A percentile compares a stretch with the other conserved stretches of the same genome.
Evolutionary conservation across 2,329 filamentous ascomycete species (phyloP).

Genomic region (Hypocrella siamensis): DNA sequence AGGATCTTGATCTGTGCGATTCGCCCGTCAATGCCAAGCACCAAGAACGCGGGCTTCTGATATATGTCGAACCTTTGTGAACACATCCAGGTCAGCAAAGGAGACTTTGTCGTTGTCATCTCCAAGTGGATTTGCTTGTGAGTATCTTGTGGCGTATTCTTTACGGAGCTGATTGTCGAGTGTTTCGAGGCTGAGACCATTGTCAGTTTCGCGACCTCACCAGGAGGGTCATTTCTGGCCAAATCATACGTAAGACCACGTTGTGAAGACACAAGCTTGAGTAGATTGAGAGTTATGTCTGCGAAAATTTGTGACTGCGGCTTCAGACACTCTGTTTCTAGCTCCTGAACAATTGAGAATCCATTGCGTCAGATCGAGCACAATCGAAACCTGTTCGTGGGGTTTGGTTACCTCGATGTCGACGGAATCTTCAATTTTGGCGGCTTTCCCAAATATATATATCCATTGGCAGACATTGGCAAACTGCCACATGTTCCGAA

Average conservation of each 20-base stretch:
- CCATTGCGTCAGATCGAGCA: background rate
- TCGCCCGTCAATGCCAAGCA: background rate
- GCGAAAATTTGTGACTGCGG: constrained; percentile 58
- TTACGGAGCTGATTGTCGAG: constrained; percentile 89
- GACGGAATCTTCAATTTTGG: constrained; percentile 79
- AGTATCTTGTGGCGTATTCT: constrained; percentile 72
- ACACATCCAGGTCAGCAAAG: constrained; percentile 70
- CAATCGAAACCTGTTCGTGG: background rate
- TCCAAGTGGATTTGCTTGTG: constrained; percentile 72
- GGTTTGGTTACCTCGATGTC: constrained; percentile 61
- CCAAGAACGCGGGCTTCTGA: background rate
- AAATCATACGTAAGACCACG: constrained; percentile 69
- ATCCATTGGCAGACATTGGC: constrained; percentile 90
- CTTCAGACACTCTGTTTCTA: constrained; percentile 79
- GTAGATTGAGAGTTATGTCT: constrained; percentile 69
- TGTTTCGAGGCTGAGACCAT: constrained; percentile 49
- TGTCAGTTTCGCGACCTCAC: no score
- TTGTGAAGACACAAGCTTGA: constrained; percentile 90
- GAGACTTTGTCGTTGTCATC: constrained; percentile 53
- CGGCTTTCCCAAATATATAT: constrained; percentile 70
- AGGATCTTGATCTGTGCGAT: constrained; percentile 49
- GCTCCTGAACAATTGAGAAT: constrained; percentile 41
- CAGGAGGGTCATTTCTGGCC: no score
- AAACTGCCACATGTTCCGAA: constrained; percentile 93
- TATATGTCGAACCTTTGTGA: constrained; percentile 47